Evolutionary conservation across 768 basidiomycete genomes (phyloP), one percentile per base, ranked within the genome.

Genomic region (Boletus insuetus): DNA sequence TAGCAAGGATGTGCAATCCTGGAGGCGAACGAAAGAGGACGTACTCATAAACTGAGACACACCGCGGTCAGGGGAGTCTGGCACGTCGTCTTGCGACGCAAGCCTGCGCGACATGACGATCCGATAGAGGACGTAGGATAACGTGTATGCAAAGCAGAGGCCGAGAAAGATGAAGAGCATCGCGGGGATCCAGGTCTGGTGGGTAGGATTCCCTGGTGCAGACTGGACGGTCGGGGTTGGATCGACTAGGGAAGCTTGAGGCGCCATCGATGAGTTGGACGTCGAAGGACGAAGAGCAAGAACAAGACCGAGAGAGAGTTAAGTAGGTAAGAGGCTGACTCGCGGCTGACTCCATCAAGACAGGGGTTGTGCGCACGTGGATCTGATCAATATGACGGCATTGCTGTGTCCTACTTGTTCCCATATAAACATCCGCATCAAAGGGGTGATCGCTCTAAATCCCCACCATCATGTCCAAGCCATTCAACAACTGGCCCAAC

Each of bases 401-500:
- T 29, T 29, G 34, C 34, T 35, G 34, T 35, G 34, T 35, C 13
- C n/a, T n/a, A n/a, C n/a, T n/a, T n/a, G n/a, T n/a, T 35, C 11
- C 17, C 26, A 20, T 50, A 55, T 53, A 38, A 45, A 45, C 11
- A 4, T 19, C 16, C 34, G 7, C 22, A 17, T 38, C 17, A 51
- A 53, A 51, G 50, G 62, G 41, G 37, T 31, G n/a, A 12, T 7
- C 14, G 12, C 13, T 13, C 24, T 13, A n/a, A 3, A 20, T 3
- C n/a, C 16, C 8, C 32, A 19, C 10, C 34, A 51, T 12, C 13
- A 66, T 66, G 66, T 42, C 57, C 41, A 56, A 58, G n/a, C 60
- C 69, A 2, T 69, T 66, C 53, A 70, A 69, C 41, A 53, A 63
- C 53, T 69, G 69, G 68, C 68, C 68, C 22, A 70, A 70, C 31